Conservation (phyloP, 805 yeast genomes). For the Candida wancherniae region DNA sequence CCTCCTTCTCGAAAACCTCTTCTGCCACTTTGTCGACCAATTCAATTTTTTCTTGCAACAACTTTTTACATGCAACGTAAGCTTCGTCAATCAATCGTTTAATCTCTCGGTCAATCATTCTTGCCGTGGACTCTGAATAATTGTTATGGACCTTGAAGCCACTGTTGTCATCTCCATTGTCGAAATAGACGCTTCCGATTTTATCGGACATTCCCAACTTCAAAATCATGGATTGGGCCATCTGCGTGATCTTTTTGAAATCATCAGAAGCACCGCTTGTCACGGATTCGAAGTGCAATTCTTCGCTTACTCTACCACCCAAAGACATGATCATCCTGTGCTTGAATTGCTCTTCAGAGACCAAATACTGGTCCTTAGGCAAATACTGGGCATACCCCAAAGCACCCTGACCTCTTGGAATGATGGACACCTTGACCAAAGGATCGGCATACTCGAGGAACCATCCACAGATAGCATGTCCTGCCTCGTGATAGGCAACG, state of each 20-base stretch:
- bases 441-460: slow-evolving; percentile 88
- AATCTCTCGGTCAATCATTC: slow-evolving; percentile 76
- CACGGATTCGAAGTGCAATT: slow-evolving; percentile 83
- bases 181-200: slow-evolving; percentile 80
- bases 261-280: slow-evolving; percentile 97
- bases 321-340: slow-evolving; percentile 96
- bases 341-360: slow-evolving; percentile 69
- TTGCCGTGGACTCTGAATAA: slow-evolving; percentile 83
- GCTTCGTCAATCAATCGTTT: slow-evolving; percentile 72
- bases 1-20: slow-evolving; percentile 66
- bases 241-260: slow-evolving; percentile 89
- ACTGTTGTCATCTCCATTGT: slow-evolving; percentile 54
- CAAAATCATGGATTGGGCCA: slow-evolving; percentile 92
- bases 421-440: slow-evolving; percentile 87
- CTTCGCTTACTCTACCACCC: slow-evolving; percentile 97
- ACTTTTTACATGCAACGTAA: slow-evolving; percentile 61
- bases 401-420: slow-evolving; percentile 96
- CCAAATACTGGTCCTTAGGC: slow-evolving; percentile 85
- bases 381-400: slow-evolving; percentile 96
- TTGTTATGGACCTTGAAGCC: slow-evolving; percentile 65
- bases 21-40: slow-evolving; percentile 71
- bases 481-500: slow-evolving; percentile 98
- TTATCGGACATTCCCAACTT: slow-evolving; percentile 86
- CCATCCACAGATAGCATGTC: slow-evolving; percentile 99
- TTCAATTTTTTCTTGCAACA: slow-evolving; percentile 55